Base-by-base conservation (phyloP, 2,329 filamentous ascomycete species). In the Cercospora beticola region DNA sequence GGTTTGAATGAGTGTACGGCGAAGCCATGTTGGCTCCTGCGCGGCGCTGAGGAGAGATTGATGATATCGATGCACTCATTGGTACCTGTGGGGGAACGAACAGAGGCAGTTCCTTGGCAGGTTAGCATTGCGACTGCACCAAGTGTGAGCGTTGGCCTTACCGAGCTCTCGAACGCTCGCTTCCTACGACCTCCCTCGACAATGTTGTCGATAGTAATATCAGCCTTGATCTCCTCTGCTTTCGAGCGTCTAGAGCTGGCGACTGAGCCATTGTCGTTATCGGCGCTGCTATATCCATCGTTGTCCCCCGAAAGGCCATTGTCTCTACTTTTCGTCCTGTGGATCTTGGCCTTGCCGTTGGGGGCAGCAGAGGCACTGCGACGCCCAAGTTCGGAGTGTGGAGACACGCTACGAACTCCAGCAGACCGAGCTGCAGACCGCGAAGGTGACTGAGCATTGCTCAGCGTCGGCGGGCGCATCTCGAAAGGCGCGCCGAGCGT, bases 161-260 rank as follows among this genome's bases (percentile, higher is more conserved):
- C 94, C 82, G 94, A 97, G 84, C 94, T 98, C 81, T 98, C 94
- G 83, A 90, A 90, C 76, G 94, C 92, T 78, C 93, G 89, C 85
- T 98, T 97, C 78, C 95, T 90, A 81, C 95, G 90, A 74, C 94
- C 94, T 78, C 96, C 95, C 82, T 98, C 94, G 70, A 99, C 92
- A 80, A 99, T 98, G 79, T 99, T 99, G 75, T 97, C 94, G 74
- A 97, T 88, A 79, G 94, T 98, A 78, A 99, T 99, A 75, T 99
- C 95, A 16, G 95, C 97, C 79, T 93, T 97, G 60, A 92, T 93
- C 76, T 97, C 88, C 76, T 97, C 94, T 72, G 85, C 89, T 80
- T 92, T 93, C 75, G 86, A 88, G 79, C 91, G 91, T 76, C 91
- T 90, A 68, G 90, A 90, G 73, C 87, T 87, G 16, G 85, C 84